Evolutionary conservation across 306 rosid species (phyloP), one percentile per base, ranked within the genome.

Genomic region (Boehmeria nivea): DNA sequence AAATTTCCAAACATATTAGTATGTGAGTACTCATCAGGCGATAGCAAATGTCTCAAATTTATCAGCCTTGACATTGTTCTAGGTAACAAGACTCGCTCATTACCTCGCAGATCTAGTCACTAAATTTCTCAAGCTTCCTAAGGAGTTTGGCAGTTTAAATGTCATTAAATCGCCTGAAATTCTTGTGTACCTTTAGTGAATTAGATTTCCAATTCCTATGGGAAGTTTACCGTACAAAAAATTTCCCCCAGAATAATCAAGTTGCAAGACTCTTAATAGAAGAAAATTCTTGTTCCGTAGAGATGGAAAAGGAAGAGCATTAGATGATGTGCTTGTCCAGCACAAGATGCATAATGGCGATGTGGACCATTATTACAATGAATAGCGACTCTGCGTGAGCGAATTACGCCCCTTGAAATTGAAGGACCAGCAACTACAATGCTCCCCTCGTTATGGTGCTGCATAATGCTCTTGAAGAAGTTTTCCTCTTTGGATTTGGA

Each of bases 381-480:
- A 23, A 42, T 11, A 26, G 16, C 50, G 1, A 42, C 9, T 25
- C 51, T 23, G 37, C 51, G 51, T 9, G 25, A 43, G 34, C 34
- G 34, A 28, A 3, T 3, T 28, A 28, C 34, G 5, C 3, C 8
- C 5, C 8, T 28, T 28, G 8, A 3, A 28, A n/a, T n/a, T n/a
- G n/a, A n/a, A n/a, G n/a, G n/a, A n/a, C n/a, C n/a, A n/a, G n/a
- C n/a, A n/a, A n/a, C n/a, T n/a, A n/a, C n/a, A n/a, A n/a, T n/a
- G n/a, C n/a, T n/a, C n/a, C n/a, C n/a, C n/a, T n/a, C n/a, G n/a
- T 28, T 8, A 28, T 8, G 5, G 8, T 28, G 5, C 8, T 28
- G 5, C 34, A 8, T 28, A 3, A 65, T 19, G 37, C 60, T 51
- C 48, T 69, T 47, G 10, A 69, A 68, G 69, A 83, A 80, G 13